Evolutionary conservation across 805 yeast species (phyloP).

Genomic region (Hermanozyma aechmeae): DNA sequence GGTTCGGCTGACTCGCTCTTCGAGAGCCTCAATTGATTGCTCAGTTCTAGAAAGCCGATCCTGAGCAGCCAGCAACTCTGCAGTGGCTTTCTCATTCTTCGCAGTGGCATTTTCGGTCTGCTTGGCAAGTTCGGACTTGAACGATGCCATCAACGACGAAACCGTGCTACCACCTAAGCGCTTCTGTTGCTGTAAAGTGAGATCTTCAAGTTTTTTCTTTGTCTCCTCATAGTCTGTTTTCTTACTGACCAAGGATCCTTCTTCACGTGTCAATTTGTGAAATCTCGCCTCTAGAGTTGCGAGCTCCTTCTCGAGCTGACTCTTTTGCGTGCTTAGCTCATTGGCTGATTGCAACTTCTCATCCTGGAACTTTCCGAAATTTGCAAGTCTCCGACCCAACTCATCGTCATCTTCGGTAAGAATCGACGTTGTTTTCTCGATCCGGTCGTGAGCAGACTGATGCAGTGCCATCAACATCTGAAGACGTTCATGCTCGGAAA

Average conservation of each 20-base stretch:
- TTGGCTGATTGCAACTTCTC: no score
- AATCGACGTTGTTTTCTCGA: slow-evolving; percentile 37
- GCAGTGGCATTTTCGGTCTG: no score
- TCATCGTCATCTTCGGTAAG: slow-evolving; percentile 32
- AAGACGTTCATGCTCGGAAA: slow-evolving; percentile 55
- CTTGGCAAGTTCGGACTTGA: no score
- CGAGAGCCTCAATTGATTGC: no score
- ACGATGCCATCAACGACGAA: no score
- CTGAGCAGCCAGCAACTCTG: no score
- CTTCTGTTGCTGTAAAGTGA: no score
- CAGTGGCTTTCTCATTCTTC: no score
- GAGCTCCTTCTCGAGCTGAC: slow-evolving; percentile 15
- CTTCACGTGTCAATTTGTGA: slow-evolving; percentile 19
- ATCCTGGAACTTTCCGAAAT: slow-evolving; percentile 16
- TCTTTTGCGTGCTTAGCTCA: no score
- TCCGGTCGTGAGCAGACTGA: slow-evolving; percentile 41
- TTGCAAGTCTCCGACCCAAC: slow-evolving; percentile 17
- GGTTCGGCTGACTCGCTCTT: no score
- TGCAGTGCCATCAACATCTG: slow-evolving; percentile 37
- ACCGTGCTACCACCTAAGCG: no score
- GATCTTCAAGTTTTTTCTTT: slow-evolving; percentile 4
- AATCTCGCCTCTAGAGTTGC: slow-evolving; percentile 12
- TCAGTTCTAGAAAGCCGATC: no score
- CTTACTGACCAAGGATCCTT: slow-evolving; percentile 45
- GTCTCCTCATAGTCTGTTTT: slow-evolving; percentile 22